Evolutionary conservation across 2,329 filamentous ascomycete genomes (phyloP).

Genomic region (Exserohilum rostratum): DNA sequence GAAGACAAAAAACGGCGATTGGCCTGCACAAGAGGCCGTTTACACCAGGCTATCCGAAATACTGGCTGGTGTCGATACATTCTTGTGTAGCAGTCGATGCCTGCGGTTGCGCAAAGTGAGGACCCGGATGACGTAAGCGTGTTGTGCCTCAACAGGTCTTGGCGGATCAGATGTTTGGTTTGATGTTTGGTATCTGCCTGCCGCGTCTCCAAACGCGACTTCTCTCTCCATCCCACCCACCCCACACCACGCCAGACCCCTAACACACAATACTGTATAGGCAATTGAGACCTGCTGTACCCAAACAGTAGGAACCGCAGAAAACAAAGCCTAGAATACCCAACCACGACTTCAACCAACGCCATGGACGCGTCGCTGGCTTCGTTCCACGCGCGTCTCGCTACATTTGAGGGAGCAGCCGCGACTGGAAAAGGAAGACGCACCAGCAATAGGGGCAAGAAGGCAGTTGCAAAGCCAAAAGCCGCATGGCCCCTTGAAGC

Average conservation of each 20-base stretch:
- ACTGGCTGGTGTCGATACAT: slow-evolving; percentile 43
- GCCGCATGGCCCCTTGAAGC: slow-evolving; percentile 76
- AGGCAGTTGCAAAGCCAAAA: slow-evolving; percentile 48
- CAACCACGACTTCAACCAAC: background rate
- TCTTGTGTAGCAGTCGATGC: slow-evolving; percentile 29
- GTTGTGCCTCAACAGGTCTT: slow-evolving; percentile 10
- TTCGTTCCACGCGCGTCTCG: slow-evolving; percentile 76
- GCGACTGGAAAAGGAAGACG: slow-evolving; percentile 71
- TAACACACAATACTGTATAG: slow-evolving; percentile 3
- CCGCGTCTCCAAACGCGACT: slow-evolving; percentile 17
- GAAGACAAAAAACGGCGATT: slow-evolving; percentile 37
- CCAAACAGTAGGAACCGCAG: background rate
- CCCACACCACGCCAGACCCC: slow-evolving; percentile 8
- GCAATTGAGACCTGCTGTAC: background rate
- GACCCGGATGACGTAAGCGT: slow-evolving; percentile 34
- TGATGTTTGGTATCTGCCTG: slow-evolving; percentile 17
- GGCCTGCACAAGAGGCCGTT: slow-evolving; percentile 28
- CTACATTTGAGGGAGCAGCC: slow-evolving; percentile 71
- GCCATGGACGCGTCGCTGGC: slow-evolving; percentile 53
- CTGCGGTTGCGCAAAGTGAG: slow-evolving; percentile 27
- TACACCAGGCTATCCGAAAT: slow-evolving; percentile 36
- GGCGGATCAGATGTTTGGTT: slow-evolving; percentile 11
- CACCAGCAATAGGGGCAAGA: slow-evolving; percentile 68
- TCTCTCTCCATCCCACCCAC: slow-evolving; percentile 13
- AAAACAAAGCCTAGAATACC: background rate